Evolutionary conservation across 2,329 filamentous ascomycete genomes (phyloP).

Genomic region (Colletotrichum scovillei): DNA sequence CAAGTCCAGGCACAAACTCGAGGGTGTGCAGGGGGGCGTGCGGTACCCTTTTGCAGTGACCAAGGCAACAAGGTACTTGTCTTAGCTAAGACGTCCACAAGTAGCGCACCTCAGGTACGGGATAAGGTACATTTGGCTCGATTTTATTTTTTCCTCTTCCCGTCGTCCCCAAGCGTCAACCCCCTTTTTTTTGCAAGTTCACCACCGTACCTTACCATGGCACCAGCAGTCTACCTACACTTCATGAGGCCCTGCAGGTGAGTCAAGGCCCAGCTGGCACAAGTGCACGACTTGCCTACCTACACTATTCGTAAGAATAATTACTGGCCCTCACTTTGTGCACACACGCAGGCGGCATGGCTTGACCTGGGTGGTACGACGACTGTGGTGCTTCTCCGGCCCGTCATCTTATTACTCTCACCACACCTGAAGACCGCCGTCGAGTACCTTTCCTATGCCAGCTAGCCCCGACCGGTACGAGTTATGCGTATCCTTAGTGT

Average conservation of each 20-base stretch:
- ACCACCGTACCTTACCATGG: not conserved
- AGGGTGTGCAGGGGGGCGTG: not conserved
- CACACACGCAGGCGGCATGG: not conserved
- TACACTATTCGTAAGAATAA: too few species aligned
- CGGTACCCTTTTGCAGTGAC: not conserved
- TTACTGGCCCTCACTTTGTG: not conserved
- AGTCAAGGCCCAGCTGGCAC: constrained; percentile 22
- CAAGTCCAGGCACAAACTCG: constrained; percentile 15
- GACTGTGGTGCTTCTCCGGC: not conserved
- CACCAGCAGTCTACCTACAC: not conserved
- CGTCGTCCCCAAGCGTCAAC: not conserved
- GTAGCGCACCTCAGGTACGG: not conserved
- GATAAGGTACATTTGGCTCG: not conserved
- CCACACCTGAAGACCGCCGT: not conserved
- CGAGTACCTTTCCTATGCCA: constrained; percentile 1
- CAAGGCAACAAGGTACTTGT: not conserved
- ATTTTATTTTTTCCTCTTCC: not conserved
- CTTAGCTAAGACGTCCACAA: not conserved
- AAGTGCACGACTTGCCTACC: not conserved
- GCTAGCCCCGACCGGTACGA: not conserved
- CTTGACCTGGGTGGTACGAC: not conserved
- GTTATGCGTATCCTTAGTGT: not conserved
- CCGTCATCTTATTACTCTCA: not conserved
- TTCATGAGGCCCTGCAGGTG: constrained; percentile 20
- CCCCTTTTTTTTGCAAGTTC: not conserved